Conservation (phyloP, 768 basidiomycete genomes). For the Boletus sensibilis region DNA sequence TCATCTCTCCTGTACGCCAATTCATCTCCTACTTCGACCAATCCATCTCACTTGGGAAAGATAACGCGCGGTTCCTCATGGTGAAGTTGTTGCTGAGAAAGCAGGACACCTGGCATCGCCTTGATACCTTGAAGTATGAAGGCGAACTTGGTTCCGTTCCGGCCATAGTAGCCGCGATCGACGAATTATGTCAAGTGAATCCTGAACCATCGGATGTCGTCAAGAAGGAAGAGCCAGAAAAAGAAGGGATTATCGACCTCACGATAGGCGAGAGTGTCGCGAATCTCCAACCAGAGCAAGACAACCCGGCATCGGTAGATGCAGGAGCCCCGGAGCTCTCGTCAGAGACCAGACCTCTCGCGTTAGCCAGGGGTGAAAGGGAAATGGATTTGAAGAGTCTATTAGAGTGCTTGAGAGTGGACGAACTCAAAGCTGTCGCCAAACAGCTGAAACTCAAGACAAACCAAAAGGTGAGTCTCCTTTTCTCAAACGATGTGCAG, state of each 20-base stretch:
- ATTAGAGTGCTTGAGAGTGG: conserved; percentile 41
- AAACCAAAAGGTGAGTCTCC: conserved; percentile 31
- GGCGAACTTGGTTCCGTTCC: conserved; percentile 40
- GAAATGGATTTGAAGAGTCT: conserved; percentile 41
- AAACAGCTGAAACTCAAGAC: conserved; percentile 44
- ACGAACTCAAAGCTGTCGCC: conserved; percentile 45
- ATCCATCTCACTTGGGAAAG: conserved; percentile 33
- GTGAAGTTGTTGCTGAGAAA: conserved; percentile 63
- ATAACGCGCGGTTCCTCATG: conserved; percentile 59
- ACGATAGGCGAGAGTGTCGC: conserved; percentile 28
- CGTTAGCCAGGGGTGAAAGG: conserved; percentile 41
- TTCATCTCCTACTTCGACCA: background rate
- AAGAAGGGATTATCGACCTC: conserved; percentile 37
- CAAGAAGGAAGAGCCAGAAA: conserved; percentile 21
- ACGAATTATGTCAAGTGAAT: conserved; percentile 39
- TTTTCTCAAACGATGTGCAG: background rate
- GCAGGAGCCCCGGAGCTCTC: background rate
- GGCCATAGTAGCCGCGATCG: conserved; percentile 41
- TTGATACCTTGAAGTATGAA: conserved; percentile 43
- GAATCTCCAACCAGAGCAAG: conserved; percentile 3
- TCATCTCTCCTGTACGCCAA: conserved; percentile 48
- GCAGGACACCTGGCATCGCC: conserved; percentile 52
- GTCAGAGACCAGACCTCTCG: conserved; percentile 17
- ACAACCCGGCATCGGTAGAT: conserved; percentile 6
- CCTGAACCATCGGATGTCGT: conserved; percentile 2